Conservation (phyloP, 805 yeast species). For the Metschnikowia peoriensis region DNA sequence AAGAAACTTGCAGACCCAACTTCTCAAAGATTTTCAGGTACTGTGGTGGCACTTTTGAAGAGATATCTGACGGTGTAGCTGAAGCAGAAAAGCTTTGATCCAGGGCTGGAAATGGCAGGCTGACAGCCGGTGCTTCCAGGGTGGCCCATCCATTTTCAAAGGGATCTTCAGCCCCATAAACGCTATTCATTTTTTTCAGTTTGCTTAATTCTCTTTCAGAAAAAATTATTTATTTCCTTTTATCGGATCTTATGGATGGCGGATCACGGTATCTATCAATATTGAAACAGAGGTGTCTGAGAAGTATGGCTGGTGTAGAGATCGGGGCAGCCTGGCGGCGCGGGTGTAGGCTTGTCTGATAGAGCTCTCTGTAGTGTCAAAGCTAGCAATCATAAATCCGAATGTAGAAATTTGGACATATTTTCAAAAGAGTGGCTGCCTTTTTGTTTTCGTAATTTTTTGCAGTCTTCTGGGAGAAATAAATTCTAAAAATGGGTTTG, state of each 20-base stretch:
- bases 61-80: conserved; percentile 15
- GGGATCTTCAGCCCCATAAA: conserved; percentile 28
- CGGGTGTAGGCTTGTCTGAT: conserved; percentile 1
- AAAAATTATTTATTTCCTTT: background rate
- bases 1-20: conserved; percentile 21
- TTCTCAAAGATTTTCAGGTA: conserved; percentile 19
- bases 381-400: background rate
- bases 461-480: too few relatives aligned
- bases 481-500: too few relatives aligned
- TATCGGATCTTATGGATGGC: background rate
- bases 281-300: background rate
- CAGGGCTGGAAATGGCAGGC: conserved; percentile 4
- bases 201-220: too few relatives aligned
- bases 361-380: background rate
- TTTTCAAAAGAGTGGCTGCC: background rate
- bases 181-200: conserved; percentile 12
- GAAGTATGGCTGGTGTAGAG: background rate
- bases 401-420: background rate
- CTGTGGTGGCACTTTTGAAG: conserved; percentile 27
- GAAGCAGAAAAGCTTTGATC: conserved; percentile 6
- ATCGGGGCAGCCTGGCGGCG: conserved; percentile 4
- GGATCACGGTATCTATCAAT: background rate
- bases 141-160: conserved; percentile 43
- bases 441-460: too few relatives aligned
- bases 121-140: conserved; percentile 6